Evolutionary conservation across 2,329 filamentous ascomycete genomes (phyloP), one percentile per base, ranked within the genome.

Genomic region (Periconia macrospinosa): DNA sequence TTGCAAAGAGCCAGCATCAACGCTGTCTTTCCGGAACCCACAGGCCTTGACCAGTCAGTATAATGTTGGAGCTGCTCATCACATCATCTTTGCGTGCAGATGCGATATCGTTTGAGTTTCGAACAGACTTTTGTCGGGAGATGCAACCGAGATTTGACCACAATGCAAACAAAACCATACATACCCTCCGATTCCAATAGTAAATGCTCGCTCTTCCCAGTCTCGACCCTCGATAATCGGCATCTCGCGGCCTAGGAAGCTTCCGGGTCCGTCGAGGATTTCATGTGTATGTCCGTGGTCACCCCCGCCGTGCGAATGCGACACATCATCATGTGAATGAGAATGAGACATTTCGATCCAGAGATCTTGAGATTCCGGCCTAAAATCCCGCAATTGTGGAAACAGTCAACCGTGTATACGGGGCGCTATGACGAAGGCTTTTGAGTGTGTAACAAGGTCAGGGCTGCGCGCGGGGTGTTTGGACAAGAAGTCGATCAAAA

Each of bases 231-330:
- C 90, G 59, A 92, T 85, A 52, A 97, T 89, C 57, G 93, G 94
- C 90, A 96, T 92, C 78, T 97, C 94, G 15, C 94, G 87, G 47
- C 88, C 88, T 30, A 94, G 76, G 72, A 89, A 97, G 70, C 91
- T 96, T 43, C 94, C 94, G 0, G 94, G 94, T 0, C 93, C 93
- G 69, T 94, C 88, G 62, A 97, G 88, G 68, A 97, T 92, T 80
- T 97, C 94, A 74, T 97, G 94, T 1, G 88, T 90, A 79, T 99
- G 94, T 66, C 94, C 94, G 75, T 97, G 94, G 69, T 93, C 89
- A 41, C 80, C 81, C 50, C 68, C 73, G 41, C 71, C 67, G 52
- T 76, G 73, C 53, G 82, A 80, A 70, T 84, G 81, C 17, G 81
- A 79, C 18, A 53, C 60, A 49, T 53, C 62, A 14, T 71, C 68